Evolutionary conservation across 2,329 filamentous ascomycete genomes (phyloP), one percentile per base, ranked within the genome.

Genomic region (Aspergillus brasiliensis): DNA sequence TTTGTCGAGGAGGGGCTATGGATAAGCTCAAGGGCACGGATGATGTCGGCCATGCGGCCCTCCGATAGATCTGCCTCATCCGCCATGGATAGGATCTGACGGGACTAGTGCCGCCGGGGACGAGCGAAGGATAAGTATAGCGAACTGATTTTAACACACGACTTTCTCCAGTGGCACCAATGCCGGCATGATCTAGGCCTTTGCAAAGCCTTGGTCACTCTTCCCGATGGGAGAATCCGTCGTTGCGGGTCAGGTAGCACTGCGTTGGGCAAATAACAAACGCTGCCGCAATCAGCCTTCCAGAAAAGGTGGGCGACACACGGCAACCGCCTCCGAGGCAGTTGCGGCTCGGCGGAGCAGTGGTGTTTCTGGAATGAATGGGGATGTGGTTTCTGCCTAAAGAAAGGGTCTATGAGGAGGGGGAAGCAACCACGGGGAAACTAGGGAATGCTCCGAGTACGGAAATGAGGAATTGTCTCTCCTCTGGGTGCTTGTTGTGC

Each of bases 21-120:
- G 62, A 97, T 91, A 68, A 96, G 86, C 69, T 95, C 87, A 67
- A 99, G 87, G 42, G 95, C 95, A 71, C 91, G 86, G 71, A 92
- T 86, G 65, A 98, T 95, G 57, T 77, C 77, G 63, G 73, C 69
- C 68, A 77, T 75, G 60, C 73, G 73, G 61, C 70, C 69, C 60
- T 74, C 74, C 25, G 72, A 72, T 51, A 76, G 63, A 61, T 73
- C 73, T 57, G 73, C 73, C 63, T 73, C 71, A 28, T 71, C 68
- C 51, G 71, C 70, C 75, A 77, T 77, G 21, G 34, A 17, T 46
- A 23, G 34, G 42, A 28, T 51, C 44, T 46, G 51, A 44, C 46
- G 17, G 34, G 21, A 42, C 47, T 46, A 31, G 46, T 28, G 25
- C 25, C 46, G 15, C 25, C 31, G 3, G 46, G 46, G 25, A 27